These are phyloP conservation scores for Mycena indigotica DNA, from an alignment of 768 basidiomycete genomes.

Conservation along the genomic window DNA sequence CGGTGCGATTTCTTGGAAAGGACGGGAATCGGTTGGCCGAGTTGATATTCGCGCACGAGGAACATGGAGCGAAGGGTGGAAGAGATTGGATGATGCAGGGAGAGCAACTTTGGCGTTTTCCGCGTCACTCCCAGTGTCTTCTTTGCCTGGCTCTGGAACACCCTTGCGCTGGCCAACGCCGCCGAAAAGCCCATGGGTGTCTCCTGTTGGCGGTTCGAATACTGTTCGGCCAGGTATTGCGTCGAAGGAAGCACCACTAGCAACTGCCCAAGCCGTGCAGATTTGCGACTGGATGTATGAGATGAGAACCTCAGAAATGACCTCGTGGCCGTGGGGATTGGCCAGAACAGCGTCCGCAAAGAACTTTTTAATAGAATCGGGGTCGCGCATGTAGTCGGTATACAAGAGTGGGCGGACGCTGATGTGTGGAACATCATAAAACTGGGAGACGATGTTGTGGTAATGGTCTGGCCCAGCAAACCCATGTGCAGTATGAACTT, in stretches of 20 bases:
- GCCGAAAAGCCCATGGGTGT: slow-evolving; percentile 74
- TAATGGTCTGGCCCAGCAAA: slow-evolving; percentile 89
- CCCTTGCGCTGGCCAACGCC: slow-evolving; percentile 85
- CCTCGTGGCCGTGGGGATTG: slow-evolving; percentile 74
- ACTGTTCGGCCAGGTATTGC: slow-evolving; percentile 48
- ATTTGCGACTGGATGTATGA: slow-evolving; percentile 90
- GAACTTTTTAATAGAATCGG: slow-evolving; percentile 65
- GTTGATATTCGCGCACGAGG: slow-evolving; percentile 75
- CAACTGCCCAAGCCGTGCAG: slow-evolving; percentile 81
- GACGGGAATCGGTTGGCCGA: slow-evolving; percentile 51
- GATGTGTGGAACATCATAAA: slow-evolving; percentile 95
- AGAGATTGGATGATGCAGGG: slow-evolving; percentile 13
- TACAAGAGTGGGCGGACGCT: slow-evolving; percentile 84
- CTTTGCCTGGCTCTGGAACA: slow-evolving; percentile 50
- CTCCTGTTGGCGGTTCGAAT: slow-evolving; percentile 36
- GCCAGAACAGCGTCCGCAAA: slow-evolving; percentile 85
- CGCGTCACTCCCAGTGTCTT: slow-evolving; percentile 33
- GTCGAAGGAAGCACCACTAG: slow-evolving; percentile 67
- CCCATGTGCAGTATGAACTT: slow-evolving; percentile 75
- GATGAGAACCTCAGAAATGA: slow-evolving; percentile 89
- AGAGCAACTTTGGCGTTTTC: slow-evolving; percentile 22
- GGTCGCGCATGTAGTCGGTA: slow-evolving; percentile 76
- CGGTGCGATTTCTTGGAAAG: slow-evolving; percentile 86
- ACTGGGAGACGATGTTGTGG: slow-evolving; percentile 90
- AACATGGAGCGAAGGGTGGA: slow-evolving; percentile 46